Conservation (phyloP, 257 asterid genomes). For the Solanum lycopersicoides region DNA sequence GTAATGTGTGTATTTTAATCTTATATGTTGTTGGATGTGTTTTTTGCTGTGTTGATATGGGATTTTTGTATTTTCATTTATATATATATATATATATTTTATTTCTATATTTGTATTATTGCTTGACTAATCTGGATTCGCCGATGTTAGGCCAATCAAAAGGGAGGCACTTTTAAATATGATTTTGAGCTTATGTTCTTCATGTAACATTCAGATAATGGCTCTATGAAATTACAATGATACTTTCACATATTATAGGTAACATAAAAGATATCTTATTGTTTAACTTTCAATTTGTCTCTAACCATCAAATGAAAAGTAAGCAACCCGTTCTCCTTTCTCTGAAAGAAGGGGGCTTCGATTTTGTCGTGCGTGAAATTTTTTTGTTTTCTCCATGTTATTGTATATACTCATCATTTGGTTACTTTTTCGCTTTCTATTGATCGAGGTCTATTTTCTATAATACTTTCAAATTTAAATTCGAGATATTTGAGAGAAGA, state of each 20-base stretch:
- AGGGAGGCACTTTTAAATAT: background rate
- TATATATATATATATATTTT: background rate
- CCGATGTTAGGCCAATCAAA: accelerated
- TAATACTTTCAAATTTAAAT: too few relatives aligned
- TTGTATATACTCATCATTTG: too few relatives aligned
- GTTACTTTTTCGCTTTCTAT: too few relatives aligned
- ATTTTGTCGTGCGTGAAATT: background rate
- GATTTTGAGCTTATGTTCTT: background rate
- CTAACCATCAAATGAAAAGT: background rate
- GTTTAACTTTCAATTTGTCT: background rate
- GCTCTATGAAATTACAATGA: background rate
- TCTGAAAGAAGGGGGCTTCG: background rate
- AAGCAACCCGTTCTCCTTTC: background rate
- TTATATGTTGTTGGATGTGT: background rate
- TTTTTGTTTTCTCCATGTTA: background rate
- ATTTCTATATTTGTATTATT: too few relatives aligned
- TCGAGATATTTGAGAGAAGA: too few relatives aligned
- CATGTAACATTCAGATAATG: background rate
- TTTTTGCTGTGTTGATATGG: background rate
- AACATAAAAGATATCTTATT: background rate
- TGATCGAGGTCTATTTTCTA: background rate
- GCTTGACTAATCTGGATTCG: background rate
- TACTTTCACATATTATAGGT: background rate
- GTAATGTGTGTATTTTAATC: background rate
- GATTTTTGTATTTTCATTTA: background rate